Evolutionary conservation across 768 basidiomycete species (phyloP), one percentile per base, ranked within the genome.

Genomic region (Gloeostereum incarnatum): DNA sequence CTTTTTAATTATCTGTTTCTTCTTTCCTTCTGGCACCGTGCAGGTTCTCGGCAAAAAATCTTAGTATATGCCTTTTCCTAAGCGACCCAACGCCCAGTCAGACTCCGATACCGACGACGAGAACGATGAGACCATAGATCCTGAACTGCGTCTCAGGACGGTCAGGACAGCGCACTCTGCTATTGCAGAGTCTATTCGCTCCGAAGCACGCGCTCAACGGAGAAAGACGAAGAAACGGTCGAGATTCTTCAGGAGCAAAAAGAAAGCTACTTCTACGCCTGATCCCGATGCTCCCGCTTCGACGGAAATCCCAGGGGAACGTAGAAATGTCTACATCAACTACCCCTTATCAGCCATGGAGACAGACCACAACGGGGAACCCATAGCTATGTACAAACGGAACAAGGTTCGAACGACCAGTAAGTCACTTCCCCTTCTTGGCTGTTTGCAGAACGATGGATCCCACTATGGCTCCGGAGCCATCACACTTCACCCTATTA

Each of bases 351-450:
- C 81, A 5, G 62, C 73, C 16, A 60, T 68, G 46, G 82, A 91
- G 57, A 58, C 82, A 27, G 79, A 82, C 50, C 58, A 64, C 2
- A 53, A 75, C 34, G 88, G 87, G n/a, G 84, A 93, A 41, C 91
- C 88, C 0, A 60, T 72, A 38, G 75, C 62, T 26, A 73, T 76
- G n/a, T 97, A 92, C 59, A 73, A 75, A 21, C 66, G 93, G 51
- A 97, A 96, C 57, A 97, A 96, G 72, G 90, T 97, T 45, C 71
- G 84, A 53, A 96, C 93, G 27, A 86, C 83, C 47, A 94, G 89
- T 91, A 58, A 63, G 85, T 76, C n/a, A n/a, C n/a, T n/a, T n/a
- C n/a, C n/a, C n/a, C n/a, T n/a, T n/a, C n/a, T n/a, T n/a, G n/a
- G n/a, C n/a, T n/a, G n/a, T n/a, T n/a, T n/a, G n/a, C n/a, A n/a